Base-by-base conservation (phyloP, 2,329 filamentous ascomycete species). In the Claviceps spartinae region DNA sequence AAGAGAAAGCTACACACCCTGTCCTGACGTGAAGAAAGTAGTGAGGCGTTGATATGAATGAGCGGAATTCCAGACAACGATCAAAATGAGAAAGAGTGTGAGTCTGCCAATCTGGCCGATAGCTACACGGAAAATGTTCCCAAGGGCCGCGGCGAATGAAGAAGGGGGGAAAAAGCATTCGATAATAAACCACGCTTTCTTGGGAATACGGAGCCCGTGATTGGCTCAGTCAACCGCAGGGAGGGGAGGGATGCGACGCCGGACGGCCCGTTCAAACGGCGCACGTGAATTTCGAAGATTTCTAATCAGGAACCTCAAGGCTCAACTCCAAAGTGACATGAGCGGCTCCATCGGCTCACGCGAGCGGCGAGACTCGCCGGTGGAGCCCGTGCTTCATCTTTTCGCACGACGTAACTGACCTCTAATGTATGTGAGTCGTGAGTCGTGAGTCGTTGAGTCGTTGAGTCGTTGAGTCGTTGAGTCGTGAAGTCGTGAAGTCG, bases 81-180 rank as follows among this genome's bases (percentile, higher is more conserved):
- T 49, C 52, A 40, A 48, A 20, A 37, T 7, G n/a, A 26, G 34
- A 13, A 37, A 34, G 11, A 30, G 3, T 30, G 26, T 30, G 26
- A 30, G 8, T 30, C 7, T 30, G 26, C 26, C 26, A 30, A 8
- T 30, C 26, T 30, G 26, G 26, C 11, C 26, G 26, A 30, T 11
- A 30, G 26, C 4, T 30, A 36, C 18, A 18, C 26, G 20, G 20
- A 1, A 26, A n/a, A 44, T 38, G 44, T 48, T 52, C 18, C 24
- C 38, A n/a, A 42, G 24, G 14, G 40, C 40, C 38, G 42, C 38
- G 37, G 43, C 43, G 44, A 44, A 47, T 42, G 41, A 48, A 46
- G 46, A 52, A 47, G 54, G 44, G 44, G 40, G 44, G 8, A 50
- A 47, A 50, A 50, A 54, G 41, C 47, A 24, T 57, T 42, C 43